These are phyloP conservation scores for Annulohypoxylon stygium DNA, from an alignment of 495 filamentous ascomycete species.

Conservation along the genomic window DNA sequence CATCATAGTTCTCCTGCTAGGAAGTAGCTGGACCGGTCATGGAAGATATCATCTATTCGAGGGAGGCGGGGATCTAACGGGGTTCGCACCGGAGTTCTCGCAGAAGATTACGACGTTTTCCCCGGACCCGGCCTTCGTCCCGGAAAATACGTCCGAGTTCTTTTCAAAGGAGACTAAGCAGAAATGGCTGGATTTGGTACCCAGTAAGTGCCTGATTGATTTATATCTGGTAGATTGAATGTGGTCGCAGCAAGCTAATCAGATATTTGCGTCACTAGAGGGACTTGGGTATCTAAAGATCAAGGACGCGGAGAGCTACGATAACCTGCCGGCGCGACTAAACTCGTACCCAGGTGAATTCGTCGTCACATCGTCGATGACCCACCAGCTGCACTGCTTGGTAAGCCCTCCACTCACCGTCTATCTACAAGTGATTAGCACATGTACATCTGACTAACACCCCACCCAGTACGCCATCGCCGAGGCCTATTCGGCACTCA, in stretches of 20 bases:
- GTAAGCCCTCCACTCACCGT: constrained; percentile 24
- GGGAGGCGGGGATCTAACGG: constrained; percentile 54
- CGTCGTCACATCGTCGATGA: constrained; percentile 64
- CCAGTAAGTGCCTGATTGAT: constrained; percentile 49
- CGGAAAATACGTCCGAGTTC: constrained; percentile 60
- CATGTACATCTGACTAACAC: not conserved
- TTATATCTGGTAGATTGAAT: not conserved
- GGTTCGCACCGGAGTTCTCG: constrained; percentile 57
- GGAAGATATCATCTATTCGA: constrained; percentile 41
- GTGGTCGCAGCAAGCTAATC: not conserved
- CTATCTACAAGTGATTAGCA: not conserved
- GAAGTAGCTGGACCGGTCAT: constrained; percentile 38
- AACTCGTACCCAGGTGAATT: constrained; percentile 50
- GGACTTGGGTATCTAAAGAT: constrained; percentile 60
- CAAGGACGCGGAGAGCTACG: constrained; percentile 52
- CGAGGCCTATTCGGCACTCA: constrained; percentile 53
- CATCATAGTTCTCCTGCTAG: constrained; percentile 52
- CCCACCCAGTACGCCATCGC: constrained; percentile 53
- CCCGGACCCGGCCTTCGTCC: constrained; percentile 57
- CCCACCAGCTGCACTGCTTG: constrained; percentile 64
- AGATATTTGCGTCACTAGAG: constrained; percentile 38
- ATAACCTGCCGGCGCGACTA: constrained; percentile 58
- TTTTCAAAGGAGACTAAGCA: constrained; percentile 54
- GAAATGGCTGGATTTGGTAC: constrained; percentile 59
- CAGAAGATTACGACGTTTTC: constrained; percentile 60